Conservation (phyloP, 2,329 filamentous ascomycete genomes). For the Aschersonia sp. region DNA sequence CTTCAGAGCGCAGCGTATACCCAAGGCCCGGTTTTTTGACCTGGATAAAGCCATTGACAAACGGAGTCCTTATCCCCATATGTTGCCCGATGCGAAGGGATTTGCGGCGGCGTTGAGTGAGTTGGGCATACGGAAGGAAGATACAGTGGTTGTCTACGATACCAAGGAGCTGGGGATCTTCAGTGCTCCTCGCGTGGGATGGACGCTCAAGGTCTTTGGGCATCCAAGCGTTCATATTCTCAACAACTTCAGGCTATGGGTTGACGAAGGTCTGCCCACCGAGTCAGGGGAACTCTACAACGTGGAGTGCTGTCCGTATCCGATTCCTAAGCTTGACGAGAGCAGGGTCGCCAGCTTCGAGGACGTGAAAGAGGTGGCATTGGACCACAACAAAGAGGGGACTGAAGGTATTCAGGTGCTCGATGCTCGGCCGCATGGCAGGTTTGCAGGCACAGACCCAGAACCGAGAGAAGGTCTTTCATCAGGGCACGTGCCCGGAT, state of each 20-base stretch:
- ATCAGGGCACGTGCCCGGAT: conserved; percentile 84
- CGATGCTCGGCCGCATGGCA: conserved; percentile 66
- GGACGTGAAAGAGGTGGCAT: conserved; percentile 62
- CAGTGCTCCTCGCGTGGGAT: conserved; percentile 81
- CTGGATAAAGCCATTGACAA: conserved; percentile 83
- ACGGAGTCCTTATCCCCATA: conserved; percentile 83
- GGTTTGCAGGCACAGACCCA: conserved; percentile 70
- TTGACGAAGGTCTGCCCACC: conserved; percentile 65
- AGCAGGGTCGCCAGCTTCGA: conserved; percentile 66
- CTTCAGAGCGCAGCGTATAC: conserved; percentile 73
- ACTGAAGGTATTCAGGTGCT: conserved; percentile 74
- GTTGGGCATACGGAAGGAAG: conserved; percentile 73
- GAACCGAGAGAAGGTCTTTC: conserved; percentile 78
- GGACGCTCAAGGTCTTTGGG: conserved; percentile 85
- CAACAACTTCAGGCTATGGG: conserved; percentile 94
- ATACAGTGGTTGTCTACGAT: conserved; percentile 90
- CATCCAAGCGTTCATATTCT: conserved; percentile 78
- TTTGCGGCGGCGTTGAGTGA: conserved; percentile 84
- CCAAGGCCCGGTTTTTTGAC: conserved; percentile 88
- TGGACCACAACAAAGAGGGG: conserved; percentile 69
- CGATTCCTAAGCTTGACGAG: conserved; percentile 44
- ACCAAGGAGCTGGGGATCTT: conserved; percentile 84
- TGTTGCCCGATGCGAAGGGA: conserved; percentile 69
- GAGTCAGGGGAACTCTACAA: conserved; percentile 65
- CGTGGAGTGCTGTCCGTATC: conserved; percentile 50